phyloP scores from a whole-genome alignment of 2,329 filamentous ascomycete species.

The Clonostachys sp. region DNA sequence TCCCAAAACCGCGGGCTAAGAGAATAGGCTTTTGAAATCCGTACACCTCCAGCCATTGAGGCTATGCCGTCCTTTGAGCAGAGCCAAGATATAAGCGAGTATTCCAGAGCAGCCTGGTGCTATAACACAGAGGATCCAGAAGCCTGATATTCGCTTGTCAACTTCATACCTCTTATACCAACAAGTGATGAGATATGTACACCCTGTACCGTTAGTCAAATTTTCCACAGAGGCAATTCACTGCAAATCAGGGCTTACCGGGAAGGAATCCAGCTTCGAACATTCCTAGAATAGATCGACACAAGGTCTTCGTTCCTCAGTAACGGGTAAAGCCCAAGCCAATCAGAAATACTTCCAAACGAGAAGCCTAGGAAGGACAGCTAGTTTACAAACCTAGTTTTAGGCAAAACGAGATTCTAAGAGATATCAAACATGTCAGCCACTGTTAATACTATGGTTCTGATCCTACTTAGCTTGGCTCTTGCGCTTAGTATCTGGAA shows the following conservation, averaged over 20 bases:
- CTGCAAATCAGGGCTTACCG: too few species aligned
- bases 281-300: slow-evolving; percentile 10
- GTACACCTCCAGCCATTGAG: slow-evolving; percentile 37
- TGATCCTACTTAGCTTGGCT: not conserved
- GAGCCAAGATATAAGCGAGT: slow-evolving; percentile 15
- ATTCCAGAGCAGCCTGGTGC: slow-evolving; percentile 14
- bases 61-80: slow-evolving; percentile 32
- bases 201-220: not conserved
- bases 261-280: slow-evolving; percentile 9
- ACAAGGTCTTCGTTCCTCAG: not conserved
- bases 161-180: slow-evolving; percentile 67
- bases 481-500: not conserved
- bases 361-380: not conserved
- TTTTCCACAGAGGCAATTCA: too few species aligned
- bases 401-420: not conserved
- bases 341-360: slow-evolving; percentile 3
- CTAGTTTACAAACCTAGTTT: not conserved
- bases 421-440: not conserved
- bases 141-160: slow-evolving; percentile 43
- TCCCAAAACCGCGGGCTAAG: too few species aligned
- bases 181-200: slow-evolving; percentile 38
- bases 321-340: slow-evolving; percentile 1
- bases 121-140: slow-evolving; percentile 17
- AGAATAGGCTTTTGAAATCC: not conserved
- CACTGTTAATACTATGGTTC: not conserved